Conservation (phyloP, 2,329 filamentous ascomycete genomes). For the Pseudocercospora musae region DNA sequence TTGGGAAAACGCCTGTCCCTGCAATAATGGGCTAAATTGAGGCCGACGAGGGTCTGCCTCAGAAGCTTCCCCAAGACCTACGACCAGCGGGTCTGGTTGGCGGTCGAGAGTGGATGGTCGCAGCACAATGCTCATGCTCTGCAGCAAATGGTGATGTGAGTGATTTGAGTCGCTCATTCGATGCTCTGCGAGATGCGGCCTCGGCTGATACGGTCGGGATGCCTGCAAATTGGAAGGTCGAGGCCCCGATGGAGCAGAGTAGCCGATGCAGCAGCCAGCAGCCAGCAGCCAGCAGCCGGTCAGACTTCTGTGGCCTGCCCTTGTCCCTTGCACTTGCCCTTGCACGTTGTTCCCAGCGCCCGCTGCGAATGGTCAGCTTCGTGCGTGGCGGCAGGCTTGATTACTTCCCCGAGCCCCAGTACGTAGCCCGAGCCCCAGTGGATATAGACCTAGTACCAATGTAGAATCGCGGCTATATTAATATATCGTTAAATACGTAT, state of each 20-base stretch:
- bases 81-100: background rate
- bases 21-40: background rate
- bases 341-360: background rate
- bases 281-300: too few species aligned
- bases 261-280: background rate
- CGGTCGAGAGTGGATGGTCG: background rate
- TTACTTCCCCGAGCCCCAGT: too few species aligned
- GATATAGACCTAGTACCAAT: too few species aligned
- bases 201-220: background rate
- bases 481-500: too few species aligned
- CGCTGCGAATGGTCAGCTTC: background rate
- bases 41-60: background rate
- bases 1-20: background rate
- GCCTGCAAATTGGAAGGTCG: background rate
- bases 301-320: background rate
- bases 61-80: background rate
- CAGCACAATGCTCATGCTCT: background rate
- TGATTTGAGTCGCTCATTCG: background rate
- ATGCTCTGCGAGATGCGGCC: background rate
- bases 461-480: too few species aligned
- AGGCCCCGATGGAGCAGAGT: background rate
- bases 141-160: background rate
- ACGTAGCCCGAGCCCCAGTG: too few species aligned
- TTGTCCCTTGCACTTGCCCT: too few species aligned
- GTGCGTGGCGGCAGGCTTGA: too few species aligned